phyloP scores from a whole-genome alignment of 257 asterid species.

The Handroanthus guayacan region DNA sequence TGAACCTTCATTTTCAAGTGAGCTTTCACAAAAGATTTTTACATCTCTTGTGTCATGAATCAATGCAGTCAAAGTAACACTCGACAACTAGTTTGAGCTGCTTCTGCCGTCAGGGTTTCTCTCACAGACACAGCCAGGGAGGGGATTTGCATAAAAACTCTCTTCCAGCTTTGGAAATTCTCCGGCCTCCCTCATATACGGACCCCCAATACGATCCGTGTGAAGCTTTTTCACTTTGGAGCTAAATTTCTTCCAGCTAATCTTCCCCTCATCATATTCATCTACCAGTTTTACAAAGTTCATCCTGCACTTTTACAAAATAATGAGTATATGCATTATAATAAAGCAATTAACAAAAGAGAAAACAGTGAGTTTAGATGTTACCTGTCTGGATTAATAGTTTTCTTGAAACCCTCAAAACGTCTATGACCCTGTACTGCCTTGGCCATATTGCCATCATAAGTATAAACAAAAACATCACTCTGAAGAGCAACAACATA shows the following conservation, averaged over 20 bases:
- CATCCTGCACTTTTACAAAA: slow-evolving; percentile 58
- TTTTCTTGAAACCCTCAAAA: slow-evolving; percentile 87
- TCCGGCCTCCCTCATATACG: slow-evolving; percentile 81
- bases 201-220: slow-evolving; percentile 73
- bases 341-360: slow-evolving; percentile 4
- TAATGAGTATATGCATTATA: neutral
- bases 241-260: slow-evolving; percentile 83
- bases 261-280: slow-evolving; percentile 70
- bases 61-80: slow-evolving; percentile 10
- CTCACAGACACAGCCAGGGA: slow-evolving; percentile 93
- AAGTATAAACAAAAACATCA: slow-evolving; percentile 85
- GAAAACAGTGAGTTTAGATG: neutral
- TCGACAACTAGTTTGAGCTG: slow-evolving; percentile 35
- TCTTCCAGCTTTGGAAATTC: slow-evolving; percentile 96
- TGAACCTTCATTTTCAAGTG: slow-evolving; percentile 22
- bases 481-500: slow-evolving; percentile 88
- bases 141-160: slow-evolving; percentile 91
- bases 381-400: slow-evolving; percentile 88
- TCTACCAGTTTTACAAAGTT: slow-evolving; percentile 84
- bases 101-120: slow-evolving; percentile 45
- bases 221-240: slow-evolving; percentile 82
- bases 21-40: slow-evolving; percentile 31
- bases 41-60: neutral
- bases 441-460: slow-evolving; percentile 98
- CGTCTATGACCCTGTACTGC: slow-evolving; percentile 99